Base-by-base conservation (phyloP, 2,329 filamentous ascomycete genomes). In the Penicillium sp. region DNA sequence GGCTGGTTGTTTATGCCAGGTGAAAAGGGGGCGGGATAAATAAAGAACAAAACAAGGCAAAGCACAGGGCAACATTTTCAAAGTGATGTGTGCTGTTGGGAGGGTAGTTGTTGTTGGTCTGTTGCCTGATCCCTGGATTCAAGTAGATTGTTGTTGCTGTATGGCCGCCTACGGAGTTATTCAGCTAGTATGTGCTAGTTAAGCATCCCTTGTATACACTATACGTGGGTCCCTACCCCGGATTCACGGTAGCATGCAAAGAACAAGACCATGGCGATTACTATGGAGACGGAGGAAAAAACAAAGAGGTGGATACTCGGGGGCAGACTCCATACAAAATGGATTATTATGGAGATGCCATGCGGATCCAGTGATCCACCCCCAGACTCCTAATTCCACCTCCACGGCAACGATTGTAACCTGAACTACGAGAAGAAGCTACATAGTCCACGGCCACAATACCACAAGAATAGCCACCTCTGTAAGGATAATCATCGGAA, bases 141-240 rank as follows among this genome's bases (percentile, higher is more conserved):
- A 11, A n/a, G 19, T 10, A 14, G 31, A 6, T 33, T 47, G 13
- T 33, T 14, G 22, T 31, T n/a, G 43, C 22, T 49, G 16, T 33
- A 49, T 35, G 18, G 27, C 46, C n/a, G n/a, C 31, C 31, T 19
- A 35, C 31, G 11, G n/a, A n/a, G 31, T 33, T 7, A 11, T 6
- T 31, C 24, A 47, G 31, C 14, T 18, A n/a, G 27, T 46, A 31
- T n/a, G 14, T 31, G 31, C 31, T 22, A 22, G 22, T 22, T 2
- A 22, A 22, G 3, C 4, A 22, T 22, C 22, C 22, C 22, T 22
- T 22, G 22, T 22, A 22, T 22, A 22, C 22, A 22, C 22, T 22
- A 27, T 53, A 50, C 46, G 54, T 51, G 35, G 54, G 54, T 57
- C 59, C 50, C 54, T 60, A 60, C 61, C 61, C 61, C 61, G 40